phyloP scores from a whole-genome alignment of 176 grass and related monocot species.

The Zoysia japonica region DNA sequence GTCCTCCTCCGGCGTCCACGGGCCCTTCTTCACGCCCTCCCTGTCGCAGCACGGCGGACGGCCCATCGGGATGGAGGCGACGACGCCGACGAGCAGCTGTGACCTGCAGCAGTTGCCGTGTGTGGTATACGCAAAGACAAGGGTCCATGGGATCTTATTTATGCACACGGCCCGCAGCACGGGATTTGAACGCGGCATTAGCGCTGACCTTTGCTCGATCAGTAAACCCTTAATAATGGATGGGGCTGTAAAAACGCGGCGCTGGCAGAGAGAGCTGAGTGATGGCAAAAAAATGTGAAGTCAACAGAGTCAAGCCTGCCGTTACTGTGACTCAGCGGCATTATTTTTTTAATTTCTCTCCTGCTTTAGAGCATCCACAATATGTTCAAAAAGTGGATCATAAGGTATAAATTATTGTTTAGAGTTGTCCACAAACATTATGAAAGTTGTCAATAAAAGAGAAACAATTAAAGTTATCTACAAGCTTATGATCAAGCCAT shows the following conservation, averaged over 20 bases:
- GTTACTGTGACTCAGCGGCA: background rate
- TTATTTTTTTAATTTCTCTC: too few relatives aligned
- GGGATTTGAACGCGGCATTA: background rate
- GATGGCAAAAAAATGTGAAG: background rate
- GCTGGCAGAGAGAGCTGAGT: background rate
- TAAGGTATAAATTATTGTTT: too few relatives aligned
- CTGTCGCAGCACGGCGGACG: slow-evolving; percentile 66
- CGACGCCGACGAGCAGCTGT: too few relatives aligned
- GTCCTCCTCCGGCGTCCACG: slow-evolving; percentile 89
- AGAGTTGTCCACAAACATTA: too few relatives aligned
- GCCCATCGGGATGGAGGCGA: slow-evolving; percentile 40
- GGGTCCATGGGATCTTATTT: background rate
- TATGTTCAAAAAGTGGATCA: too few relatives aligned
- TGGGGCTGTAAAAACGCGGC: background rate
- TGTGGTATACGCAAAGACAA: background rate
- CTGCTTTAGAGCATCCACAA: too few relatives aligned
- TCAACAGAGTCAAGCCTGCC: background rate
- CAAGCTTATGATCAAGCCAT: too few relatives aligned
- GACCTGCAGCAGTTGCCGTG: too few relatives aligned
- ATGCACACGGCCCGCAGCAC: too few relatives aligned
- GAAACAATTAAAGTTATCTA: too few relatives aligned
- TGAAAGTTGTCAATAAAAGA: too few relatives aligned
- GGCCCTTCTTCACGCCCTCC: slow-evolving; percentile 79
- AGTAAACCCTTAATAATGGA: background rate
- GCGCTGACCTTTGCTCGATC: background rate